Conservation (phyloP, 129 eudicot genomes). For the Helichrysum umbraculigerum region DNA sequence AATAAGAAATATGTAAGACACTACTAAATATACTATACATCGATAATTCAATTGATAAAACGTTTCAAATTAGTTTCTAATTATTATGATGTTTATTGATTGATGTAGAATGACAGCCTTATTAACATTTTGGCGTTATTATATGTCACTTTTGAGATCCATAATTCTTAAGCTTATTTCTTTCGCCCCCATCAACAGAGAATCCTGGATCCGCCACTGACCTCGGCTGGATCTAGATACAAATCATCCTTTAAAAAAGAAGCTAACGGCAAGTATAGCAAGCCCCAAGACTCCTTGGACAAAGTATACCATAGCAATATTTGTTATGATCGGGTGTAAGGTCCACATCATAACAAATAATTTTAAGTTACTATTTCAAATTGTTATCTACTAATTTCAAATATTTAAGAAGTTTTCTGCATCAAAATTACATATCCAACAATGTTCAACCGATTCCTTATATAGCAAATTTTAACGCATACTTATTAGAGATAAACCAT, state of each 20-base stretch:
- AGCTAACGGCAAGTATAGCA: constrained; percentile 90
- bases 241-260: constrained; percentile 92
- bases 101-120: no score
- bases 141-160: no score
- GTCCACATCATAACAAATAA: constrained; percentile 78
- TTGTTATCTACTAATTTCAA: background rate
- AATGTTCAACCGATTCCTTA: background rate
- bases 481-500: background rate
- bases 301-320: constrained; percentile 94
- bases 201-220: background rate
- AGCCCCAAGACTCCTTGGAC: constrained; percentile 99
- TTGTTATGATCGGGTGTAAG: constrained; percentile 90
- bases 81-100: no score
- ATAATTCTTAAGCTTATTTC: no score
- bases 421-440: background rate
- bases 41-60: no score
- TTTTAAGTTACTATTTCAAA: no score
- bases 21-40: no score
- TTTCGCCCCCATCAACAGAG: no score
- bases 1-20: no score
- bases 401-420: no score
- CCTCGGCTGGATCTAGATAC: constrained; percentile 99
- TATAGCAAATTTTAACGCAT: background rate
- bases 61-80: no score
- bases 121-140: no score